Percentiles rank a stretch among this genome's conserved stretches.
Evolutionary conservation across 495 filamentous ascomycete genomes (phyloP).

Genomic region (Amphirosellinia nigrospora): DNA sequence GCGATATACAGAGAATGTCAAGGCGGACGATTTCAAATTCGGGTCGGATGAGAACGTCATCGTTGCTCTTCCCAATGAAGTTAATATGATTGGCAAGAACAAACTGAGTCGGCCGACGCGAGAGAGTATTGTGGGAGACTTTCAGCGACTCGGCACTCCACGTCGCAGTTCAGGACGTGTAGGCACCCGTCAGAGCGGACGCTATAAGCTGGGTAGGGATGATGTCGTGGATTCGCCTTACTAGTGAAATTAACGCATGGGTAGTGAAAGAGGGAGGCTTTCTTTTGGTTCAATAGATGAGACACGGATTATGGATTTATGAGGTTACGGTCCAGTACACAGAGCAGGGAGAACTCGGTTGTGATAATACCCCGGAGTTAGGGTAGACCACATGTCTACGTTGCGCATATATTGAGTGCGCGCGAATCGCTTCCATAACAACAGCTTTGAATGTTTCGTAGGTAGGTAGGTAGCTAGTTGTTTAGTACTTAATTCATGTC

Average conservation of each 20-base stretch:
- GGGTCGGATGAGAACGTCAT: conserved; percentile 97
- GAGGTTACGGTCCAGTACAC: conserved; percentile 15
- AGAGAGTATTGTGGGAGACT: conserved; percentile 77
- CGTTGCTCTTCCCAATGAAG: conserved; percentile 93
- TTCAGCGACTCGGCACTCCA: conserved; percentile 54
- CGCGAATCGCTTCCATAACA: neutral
- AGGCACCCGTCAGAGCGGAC: conserved; percentile 56
- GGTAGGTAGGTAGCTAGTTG: conserved; percentile 20
- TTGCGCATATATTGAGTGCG: neutral
- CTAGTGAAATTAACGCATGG: conserved; percentile 39
- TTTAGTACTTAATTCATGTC: neutral
- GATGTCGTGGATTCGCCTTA: conserved; percentile 89
- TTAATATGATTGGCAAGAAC: conserved; percentile 92
- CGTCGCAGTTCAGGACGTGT: conserved; percentile 54
- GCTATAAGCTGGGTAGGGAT: conserved; percentile 68
- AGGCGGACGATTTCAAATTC: conserved; percentile 99
- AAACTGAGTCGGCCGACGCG: conserved; percentile 86
- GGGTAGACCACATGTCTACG: conserved; percentile 8
- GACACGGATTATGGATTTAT: conserved; percentile 17
- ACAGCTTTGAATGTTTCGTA: conserved; percentile 17
- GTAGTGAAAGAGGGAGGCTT: neutral
- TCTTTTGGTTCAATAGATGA: conserved; percentile 3
- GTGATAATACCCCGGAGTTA: conserved; percentile 28
- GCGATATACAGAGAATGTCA: conserved; percentile 91
- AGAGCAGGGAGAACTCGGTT: neutral